Conservation (phyloP, 2,329 filamentous ascomycete genomes). For the Fusarium circinatum region DNA sequence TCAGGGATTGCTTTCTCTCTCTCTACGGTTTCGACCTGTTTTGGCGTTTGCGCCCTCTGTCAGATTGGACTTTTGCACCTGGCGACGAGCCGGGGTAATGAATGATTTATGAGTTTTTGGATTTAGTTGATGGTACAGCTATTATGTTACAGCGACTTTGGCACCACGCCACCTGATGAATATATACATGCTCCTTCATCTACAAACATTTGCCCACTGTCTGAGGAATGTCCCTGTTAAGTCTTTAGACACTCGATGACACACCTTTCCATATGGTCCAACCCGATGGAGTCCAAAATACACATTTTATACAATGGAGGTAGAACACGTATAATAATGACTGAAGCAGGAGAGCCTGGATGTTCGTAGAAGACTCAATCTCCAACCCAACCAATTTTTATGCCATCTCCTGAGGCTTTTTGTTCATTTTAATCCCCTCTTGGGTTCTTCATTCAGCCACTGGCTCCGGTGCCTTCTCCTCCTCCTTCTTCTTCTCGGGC, state of each 20-base stretch:
- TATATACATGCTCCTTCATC: constrained; percentile 34
- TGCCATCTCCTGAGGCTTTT: neutral
- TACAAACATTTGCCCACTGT: constrained; percentile 16
- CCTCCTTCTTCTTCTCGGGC: constrained; percentile 10
- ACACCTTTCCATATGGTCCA: neutral
- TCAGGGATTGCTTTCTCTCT: neutral
- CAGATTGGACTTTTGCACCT: constrained; percentile 26
- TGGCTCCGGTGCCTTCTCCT: constrained; percentile 1
- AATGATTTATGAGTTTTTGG: constrained; percentile 35
- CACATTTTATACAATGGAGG: constrained; percentile 11
- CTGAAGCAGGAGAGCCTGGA: neutral
- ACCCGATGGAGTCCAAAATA: constrained; percentile 3
- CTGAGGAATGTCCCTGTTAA: neutral
- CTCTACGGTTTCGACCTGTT: constrained; percentile 6
- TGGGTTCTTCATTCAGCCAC: constrained; percentile 7
- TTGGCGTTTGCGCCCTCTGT: constrained; percentile 1
- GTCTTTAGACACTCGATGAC: neutral
- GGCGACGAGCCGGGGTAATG: constrained; percentile 12
- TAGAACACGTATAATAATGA: neutral
- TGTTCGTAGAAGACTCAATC: neutral
- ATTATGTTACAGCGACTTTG: constrained; percentile 45
- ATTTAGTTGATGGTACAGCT: constrained; percentile 45
- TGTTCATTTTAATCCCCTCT: neutral
- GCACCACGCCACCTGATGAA: constrained; percentile 36
- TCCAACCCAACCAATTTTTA: neutral